These are phyloP conservation scores for Apiosordaria backusii DNA, from an alignment of 495 filamentous ascomycete genomes.

Conservation along the genomic window DNA sequence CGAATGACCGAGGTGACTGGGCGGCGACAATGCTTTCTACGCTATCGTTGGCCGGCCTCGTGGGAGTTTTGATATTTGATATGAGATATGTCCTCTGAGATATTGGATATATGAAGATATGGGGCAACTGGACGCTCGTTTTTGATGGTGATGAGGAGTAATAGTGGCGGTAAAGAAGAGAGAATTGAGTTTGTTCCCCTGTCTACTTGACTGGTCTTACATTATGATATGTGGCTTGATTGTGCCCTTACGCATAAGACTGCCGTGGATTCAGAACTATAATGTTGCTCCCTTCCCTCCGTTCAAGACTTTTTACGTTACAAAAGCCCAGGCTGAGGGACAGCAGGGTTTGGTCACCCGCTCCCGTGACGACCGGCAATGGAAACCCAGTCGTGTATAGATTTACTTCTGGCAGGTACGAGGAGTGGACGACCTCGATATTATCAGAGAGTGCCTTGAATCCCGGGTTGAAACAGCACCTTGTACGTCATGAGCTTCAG, in stretches of 20 bases:
- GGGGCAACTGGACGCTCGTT: background rate
- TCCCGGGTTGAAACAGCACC: too few relatives aligned
- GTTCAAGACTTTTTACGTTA: too few relatives aligned
- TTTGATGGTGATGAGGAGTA: background rate
- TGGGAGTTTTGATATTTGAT: conserved; percentile 7
- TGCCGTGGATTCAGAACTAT: too few relatives aligned
- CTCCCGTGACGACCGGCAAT: background rate
- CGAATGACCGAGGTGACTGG: conserved; percentile 5
- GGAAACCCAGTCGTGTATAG: background rate
- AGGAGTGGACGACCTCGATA: too few relatives aligned
- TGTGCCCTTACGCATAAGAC: too few relatives aligned
- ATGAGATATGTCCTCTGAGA: background rate
- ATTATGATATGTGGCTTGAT: too few relatives aligned
- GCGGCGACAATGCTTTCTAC: conserved; percentile 8
- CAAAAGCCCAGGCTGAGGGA: too few relatives aligned
- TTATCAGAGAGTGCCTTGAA: too few relatives aligned
- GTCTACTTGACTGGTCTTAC: too few relatives aligned
- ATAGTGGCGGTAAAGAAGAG: background rate
- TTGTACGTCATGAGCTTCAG: too few relatives aligned
- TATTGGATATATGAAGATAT: background rate
- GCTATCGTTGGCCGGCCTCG: conserved; percentile 11
- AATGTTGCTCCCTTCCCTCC: too few relatives aligned
- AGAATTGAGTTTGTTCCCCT: background rate
- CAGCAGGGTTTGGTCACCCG: too few relatives aligned
- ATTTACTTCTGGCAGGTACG: background rate